Conservation (phyloP, 2,329 filamentous ascomycete genomes). For the Didymellaceae sp. region DNA sequence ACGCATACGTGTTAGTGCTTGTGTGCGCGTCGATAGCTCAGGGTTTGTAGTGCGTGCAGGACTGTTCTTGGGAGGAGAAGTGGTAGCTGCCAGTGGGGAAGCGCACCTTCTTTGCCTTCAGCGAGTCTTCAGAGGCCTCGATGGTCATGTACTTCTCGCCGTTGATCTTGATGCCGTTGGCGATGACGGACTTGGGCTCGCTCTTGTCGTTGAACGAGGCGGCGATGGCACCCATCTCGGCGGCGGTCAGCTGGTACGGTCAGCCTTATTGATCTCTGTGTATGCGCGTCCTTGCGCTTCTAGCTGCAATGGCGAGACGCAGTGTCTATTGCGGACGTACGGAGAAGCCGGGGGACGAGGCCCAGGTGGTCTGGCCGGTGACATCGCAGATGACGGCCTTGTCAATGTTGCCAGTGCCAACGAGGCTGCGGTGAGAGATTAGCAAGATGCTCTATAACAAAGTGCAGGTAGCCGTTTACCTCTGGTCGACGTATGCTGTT, state of each 20-base stretch:
- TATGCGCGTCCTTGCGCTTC: neutral
- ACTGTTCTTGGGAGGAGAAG: neutral
- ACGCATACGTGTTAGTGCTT: neutral
- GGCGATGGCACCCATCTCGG: constrained; percentile 63
- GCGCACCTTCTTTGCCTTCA: constrained; percentile 86
- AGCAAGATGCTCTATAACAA: constrained; percentile 14
- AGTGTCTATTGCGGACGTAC: constrained; percentile 63
- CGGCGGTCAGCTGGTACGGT: constrained; percentile 55
- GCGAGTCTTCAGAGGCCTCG: constrained; percentile 75
- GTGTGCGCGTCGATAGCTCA: neutral
- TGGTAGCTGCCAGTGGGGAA: neutral
- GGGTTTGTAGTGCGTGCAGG: neutral
- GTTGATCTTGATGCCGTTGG: constrained; percentile 75
- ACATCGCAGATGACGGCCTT: constrained; percentile 60
- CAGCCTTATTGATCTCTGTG: constrained; percentile 5
- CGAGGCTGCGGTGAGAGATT: constrained; percentile 43
- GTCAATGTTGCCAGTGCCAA: constrained; percentile 53
- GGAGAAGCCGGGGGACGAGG: constrained; percentile 84
- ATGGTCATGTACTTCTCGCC: constrained; percentile 81
- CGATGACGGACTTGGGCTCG: constrained; percentile 70
- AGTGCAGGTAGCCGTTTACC: constrained; percentile 31
- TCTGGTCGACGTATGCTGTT: constrained; percentile 52
- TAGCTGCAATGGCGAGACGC: constrained; percentile 8
- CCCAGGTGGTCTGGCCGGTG: constrained; percentile 66
- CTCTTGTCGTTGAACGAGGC: constrained; percentile 61